phyloP scores from a whole-genome alignment of 768 basidiomycete genomes.

The Termitomyces eurrhizus region DNA sequence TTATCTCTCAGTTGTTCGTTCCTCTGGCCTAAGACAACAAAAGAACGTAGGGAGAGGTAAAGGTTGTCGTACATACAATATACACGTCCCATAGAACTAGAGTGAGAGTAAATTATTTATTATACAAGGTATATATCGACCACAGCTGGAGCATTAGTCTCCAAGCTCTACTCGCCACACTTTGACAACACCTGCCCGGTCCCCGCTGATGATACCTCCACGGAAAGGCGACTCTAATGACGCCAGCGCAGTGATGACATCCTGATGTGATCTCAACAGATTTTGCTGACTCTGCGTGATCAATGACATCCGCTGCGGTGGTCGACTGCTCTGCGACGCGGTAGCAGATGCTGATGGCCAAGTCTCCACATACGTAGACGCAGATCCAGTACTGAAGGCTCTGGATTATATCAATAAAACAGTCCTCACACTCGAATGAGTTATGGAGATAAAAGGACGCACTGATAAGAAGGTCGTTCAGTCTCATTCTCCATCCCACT shows the following conservation, averaged over 20 bases:
- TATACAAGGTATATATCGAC: neutral
- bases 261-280: constrained; percentile 83
- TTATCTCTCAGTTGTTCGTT: constrained; percentile 3
- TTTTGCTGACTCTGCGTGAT: constrained; percentile 83
- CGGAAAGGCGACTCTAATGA: constrained; percentile 92
- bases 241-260: constrained; percentile 80
- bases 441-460: constrained; percentile 11
- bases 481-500: constrained; percentile 74
- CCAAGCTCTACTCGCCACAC: constrained; percentile 75
- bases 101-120: neutral
- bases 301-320: constrained; percentile 71
- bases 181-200: constrained; percentile 85
- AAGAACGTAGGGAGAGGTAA: neutral
- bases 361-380: constrained; percentile 58
- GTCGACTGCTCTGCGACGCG: constrained; percentile 54
- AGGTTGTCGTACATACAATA: neutral
- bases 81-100: neutral
- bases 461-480: constrained; percentile 81
- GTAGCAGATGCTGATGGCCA: constrained; percentile 45
- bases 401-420: constrained; percentile 16
- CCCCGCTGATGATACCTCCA: constrained; percentile 89
- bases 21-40: neutral
- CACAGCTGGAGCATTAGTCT: constrained; percentile 21
- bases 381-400: constrained; percentile 36
- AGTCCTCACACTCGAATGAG: neutral